Evolutionary conservation across 2,329 filamentous ascomycete species (phyloP), one percentile per base, ranked within the genome.

Genomic region (Sporothrix pseudoabietina): DNA sequence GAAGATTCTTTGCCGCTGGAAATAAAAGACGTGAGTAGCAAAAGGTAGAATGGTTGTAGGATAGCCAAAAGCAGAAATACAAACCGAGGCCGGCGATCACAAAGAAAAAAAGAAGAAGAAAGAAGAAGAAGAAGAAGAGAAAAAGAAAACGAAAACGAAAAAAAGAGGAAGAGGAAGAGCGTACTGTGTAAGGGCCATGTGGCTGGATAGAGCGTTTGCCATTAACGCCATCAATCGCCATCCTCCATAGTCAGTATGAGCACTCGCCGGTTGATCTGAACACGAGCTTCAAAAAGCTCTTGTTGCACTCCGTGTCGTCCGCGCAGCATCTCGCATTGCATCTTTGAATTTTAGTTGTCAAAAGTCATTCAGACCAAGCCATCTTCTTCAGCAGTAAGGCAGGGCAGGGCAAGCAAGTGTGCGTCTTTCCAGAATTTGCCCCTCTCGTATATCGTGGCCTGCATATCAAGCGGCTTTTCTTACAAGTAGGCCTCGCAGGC

Each of bases 381-480:
- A 35, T 59, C 30, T 32, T 39, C n/a, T 35, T 65, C 9, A 63
- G 59, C 59, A 44, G 59, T 65, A 65, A 26, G 35, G 39, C 35
- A 44, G 59, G 59, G 55, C 55, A 35, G 16, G 22, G 16, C 57
- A 61, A 61, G 4, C 57, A 35, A n/a, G n/a, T 30, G 5, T 16
- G 12, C 7, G 19, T 1, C 3, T 19, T 12, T 52, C 16, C 12
- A 26, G 14, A 22, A 9, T 7, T 63, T 22, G 59, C 32, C 59
- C 59, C 59, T 63, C 32, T 41, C 35, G 32, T 63, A 63, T 44
- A 41, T 44, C 59, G 59, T 44, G 59, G n/a, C 35, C 35, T 65
- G 59, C 59, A 65, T 41, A 22, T 26, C n/a, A 44, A 44, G 59
- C 26, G 52, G 22, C 52, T 26, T 55, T 55, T 26, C 12, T 55